Evolutionary conservation across 169 alveolate genomes (phyloP), one percentile per base, ranked within the genome.

Genomic region (Plasmodium gonderi): DNA sequence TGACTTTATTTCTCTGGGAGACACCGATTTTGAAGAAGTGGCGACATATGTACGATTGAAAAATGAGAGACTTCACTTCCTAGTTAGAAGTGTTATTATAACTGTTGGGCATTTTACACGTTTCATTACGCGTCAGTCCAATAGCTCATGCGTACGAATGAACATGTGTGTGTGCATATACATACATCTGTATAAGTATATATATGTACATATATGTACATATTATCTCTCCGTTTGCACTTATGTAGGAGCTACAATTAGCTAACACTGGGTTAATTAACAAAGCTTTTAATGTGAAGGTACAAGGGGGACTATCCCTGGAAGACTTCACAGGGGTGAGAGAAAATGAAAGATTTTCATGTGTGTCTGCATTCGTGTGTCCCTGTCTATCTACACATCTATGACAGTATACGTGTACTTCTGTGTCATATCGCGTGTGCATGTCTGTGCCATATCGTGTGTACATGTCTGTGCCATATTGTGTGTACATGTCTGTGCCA

Each of bases 1-100:
- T 11, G 97, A 96, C 67, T 81, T 96, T 31, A 95, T 96, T 33
- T 95, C 97, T 26, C 76, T 96, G 23, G 98, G 98, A 6, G 98
- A 96, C 90, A 96, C 96, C 29, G 97, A 95, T 12, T 96, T 96
- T 79, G 98, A 96, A 92, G 98, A 96, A 94, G 96, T 91, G 45
- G 98, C 98, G 72, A 96, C 98, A 7, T 42, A 82, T 68, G 97
- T 95, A 79, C n/a, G 85, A 31, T 12, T 31, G 75, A 9, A 68
- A 69, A 17, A 38, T 47, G 49, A 12, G 51, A 90, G 69, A 17
- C 36, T 17, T 33, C 65, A 20, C 65, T 20, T 11, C 23, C 26
- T 20, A 49, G 23, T 49, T 49, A 5, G 65, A 20, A 0, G 65
- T 49, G 65, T n/a, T n/a, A 2, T 9, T 2, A n/a, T 5, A 4